Base-by-base conservation (phyloP, 371 early-diverging fungal species). In the Parasitella parasitica region DNA sequence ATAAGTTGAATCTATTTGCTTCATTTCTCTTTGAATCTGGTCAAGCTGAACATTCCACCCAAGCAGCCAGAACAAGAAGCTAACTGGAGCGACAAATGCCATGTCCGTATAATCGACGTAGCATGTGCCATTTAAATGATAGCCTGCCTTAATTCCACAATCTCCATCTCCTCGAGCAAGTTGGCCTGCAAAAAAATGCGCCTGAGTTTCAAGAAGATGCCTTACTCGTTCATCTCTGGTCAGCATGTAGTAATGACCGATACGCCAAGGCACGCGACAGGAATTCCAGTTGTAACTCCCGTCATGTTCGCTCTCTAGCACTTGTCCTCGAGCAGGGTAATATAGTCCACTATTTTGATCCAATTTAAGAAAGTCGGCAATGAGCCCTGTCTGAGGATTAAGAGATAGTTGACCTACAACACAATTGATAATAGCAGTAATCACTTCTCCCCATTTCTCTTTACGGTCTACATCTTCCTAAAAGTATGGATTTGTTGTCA, bases 51-150 rank as follows among this genome's bases (percentile, higher is more conserved):
- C 64, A 13, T 78, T 75, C 70, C 84, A 78, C 15, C 78, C 80
- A 41, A 85, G 75, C 2, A 80, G 65, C 85, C 86, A 85, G 56
- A 87, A 82, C 28, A 79, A 66, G 30, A 80, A 77, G 26, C 84
- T 78, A 15, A 76, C 87, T 18, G 87, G 87, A 2, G 87, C 87
- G 7, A 81, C 75, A 69, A 81, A 87, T 0, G 87, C 84, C 79
- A 87, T 77, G 50, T 87, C 87, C 5, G 69, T 78, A 57, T 87
- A 87, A 52, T 81, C 85, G 1, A 61, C 75, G 53, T 77, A 79
- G 60, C 67, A 66, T 6, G 70, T 67, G 11, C 87, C 87, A 57
- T 82, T 76, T 50, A 87, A 59, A 26, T 77, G 65, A 63, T 87
- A 87, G 12, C 87, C 87, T 30, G 87, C 86, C 26, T 70, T 59